Percentiles rank a stretch among this genome's conserved stretches.
phyloP scores from a whole-genome alignment of 441 rosid genomes.

The Jatropha podagrica region DNA sequence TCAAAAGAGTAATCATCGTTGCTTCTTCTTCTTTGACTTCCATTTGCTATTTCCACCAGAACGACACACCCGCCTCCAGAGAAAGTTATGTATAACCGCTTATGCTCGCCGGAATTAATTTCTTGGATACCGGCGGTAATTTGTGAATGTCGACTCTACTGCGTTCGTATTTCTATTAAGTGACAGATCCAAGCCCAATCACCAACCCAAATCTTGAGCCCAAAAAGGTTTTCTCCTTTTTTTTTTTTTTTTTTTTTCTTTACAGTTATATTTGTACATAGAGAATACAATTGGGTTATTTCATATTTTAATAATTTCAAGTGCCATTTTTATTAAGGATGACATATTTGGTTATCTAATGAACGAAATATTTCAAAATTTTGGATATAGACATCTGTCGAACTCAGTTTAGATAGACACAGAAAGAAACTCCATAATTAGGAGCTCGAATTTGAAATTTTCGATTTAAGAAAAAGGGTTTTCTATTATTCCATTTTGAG shows the following conservation, averaged over 20 bases:
- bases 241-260: no score
- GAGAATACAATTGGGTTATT: neutral
- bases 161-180: neutral
- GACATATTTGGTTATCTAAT: no score
- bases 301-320: no score
- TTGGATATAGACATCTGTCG: no score
- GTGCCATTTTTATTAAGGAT: neutral
- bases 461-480: no score
- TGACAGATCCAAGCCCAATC: neutral
- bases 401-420: no score
- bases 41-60: neutral
- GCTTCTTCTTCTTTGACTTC: conserved; percentile 27
- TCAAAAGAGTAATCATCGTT: conserved; percentile 43
- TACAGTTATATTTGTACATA: no score
- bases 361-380: no score
- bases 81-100: neutral
- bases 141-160: neutral
- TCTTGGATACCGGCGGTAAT: neutral
- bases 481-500: no score
- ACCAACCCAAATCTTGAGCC: neutral
- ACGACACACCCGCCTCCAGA: conserved; percentile 1
- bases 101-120: neutral
- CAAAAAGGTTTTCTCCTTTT: neutral
- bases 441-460: no score
- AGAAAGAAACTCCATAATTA: no score